phyloP scores from a whole-genome alignment of 768 basidiomycete species.

The Boletus tomentosulus region DNA sequence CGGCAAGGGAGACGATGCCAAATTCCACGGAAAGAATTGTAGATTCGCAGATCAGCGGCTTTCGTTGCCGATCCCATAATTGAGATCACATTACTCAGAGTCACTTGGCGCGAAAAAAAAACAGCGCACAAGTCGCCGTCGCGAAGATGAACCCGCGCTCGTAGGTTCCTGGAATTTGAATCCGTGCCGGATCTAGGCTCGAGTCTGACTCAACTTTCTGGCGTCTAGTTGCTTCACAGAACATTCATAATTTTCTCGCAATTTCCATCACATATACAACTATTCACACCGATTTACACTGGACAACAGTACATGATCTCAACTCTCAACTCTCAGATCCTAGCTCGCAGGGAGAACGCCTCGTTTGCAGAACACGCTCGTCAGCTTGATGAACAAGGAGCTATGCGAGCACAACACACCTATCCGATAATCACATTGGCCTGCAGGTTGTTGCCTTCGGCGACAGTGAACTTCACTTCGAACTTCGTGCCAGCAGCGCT shows the following conservation, averaged over 20 bases:
- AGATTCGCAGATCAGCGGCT: slow-evolving; percentile 1
- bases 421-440: slow-evolving; percentile 3
- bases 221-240: background rate
- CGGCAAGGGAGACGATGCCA: background rate
- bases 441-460: slow-evolving; percentile 5
- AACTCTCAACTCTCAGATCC: no score
- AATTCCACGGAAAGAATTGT: slow-evolving; percentile 1
- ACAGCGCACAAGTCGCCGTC: slow-evolving; percentile 9
- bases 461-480: background rate
- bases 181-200: slow-evolving; percentile 4
- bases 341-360: background rate
- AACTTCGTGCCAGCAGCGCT: slow-evolving; percentile 6
- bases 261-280: no score
- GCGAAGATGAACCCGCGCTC: no score
- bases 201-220: slow-evolving; percentile 5
- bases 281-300: background rate
- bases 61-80: slow-evolving; percentile 8
- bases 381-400: background rate
- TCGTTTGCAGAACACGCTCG: no score
- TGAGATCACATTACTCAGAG: background rate
- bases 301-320: background rate
- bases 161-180: no score
- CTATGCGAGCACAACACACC: background rate
- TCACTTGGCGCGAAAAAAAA: background rate
- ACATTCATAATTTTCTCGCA: no score